Evolutionary conservation across 345 rosid genomes (phyloP), one percentile per base, ranked within the genome.

Genomic region (Corchorus capsularis): DNA sequence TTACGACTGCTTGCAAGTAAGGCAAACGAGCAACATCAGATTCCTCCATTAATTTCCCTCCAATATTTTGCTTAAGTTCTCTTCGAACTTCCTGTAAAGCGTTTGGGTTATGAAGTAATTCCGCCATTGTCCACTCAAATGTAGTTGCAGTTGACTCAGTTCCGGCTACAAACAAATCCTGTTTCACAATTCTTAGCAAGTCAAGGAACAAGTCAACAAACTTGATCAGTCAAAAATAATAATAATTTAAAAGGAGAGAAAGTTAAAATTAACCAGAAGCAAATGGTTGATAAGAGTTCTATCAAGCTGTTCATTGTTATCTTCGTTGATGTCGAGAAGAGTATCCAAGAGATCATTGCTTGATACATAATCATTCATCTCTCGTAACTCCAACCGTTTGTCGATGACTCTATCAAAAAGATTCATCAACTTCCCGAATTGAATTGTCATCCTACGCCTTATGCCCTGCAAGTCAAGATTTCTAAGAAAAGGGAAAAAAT

Each of bases 21-120:
- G 89, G 86, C 0, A 88, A 89, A 45, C 79, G 74, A 4, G 69
- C 86, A 6, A 85, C 75, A 77, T 88, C 92, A 0, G 73, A n/a
- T 76, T 91, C 93, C 49, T 91, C 87, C 4, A 89, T 63, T 73
- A 69, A 80, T 8, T 66, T 64, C 69, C 69, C 69, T 35, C 76
- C 39, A 45, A 89, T 92, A 17, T 81, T 78, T n/a, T 15, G 64
- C 72, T 74, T 55, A 2, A 88, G 83, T 78, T 89, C 93, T 9
- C 74, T 74, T 75, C 86, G 80, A 43, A 75, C 89, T 66, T 81
- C 80, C 69, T 43, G 47, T 86, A 88, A 75, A 22, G 79, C 66
- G 2, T 83, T 77, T 0, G 85, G 89, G 68, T 82, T 79, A 50
- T 78, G 79, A 2, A 91, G 69, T 46, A 91, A 89, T 71, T 91